Percentiles rank a stretch among this genome's conserved stretches.
phyloP scores from a whole-genome alignment of 148 eudicot genomes.

The Vaccinium macrocarpon region DNA sequence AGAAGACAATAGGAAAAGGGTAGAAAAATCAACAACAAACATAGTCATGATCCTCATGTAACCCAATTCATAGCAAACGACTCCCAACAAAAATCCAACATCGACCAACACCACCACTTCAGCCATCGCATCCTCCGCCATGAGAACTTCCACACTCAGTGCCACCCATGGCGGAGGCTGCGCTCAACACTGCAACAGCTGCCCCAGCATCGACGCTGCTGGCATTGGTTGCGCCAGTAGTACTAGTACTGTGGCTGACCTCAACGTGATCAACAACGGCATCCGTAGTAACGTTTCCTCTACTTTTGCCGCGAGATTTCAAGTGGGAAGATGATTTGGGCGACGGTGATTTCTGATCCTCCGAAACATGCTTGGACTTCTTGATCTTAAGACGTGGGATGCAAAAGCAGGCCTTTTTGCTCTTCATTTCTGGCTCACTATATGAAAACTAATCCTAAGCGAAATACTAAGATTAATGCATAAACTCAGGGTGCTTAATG shows the following conservation, averaged over 20 bases:
- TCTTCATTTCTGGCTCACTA: slow-evolving; percentile 1
- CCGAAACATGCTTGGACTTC: neutral
- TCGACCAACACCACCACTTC: neutral
- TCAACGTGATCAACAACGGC: neutral
- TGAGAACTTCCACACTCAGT: slow-evolving; percentile 6
- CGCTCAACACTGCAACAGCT: neutral
- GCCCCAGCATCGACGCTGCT: slow-evolving; percentile 11
- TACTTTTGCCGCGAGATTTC: neutral
- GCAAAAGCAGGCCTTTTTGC: slow-evolving; percentile 12
- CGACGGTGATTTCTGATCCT: neutral
- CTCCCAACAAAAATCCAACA: neutral
- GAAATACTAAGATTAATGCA: neutral
- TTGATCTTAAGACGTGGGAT: neutral
- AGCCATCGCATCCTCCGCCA: slow-evolving; percentile 12
- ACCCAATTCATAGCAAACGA: neutral
- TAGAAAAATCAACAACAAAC: neutral
- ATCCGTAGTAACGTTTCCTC: neutral
- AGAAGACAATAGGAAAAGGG: neutral
- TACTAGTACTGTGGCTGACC: neutral
- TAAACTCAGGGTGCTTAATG: neutral
- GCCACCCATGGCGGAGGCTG: neutral
- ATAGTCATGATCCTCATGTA: neutral
- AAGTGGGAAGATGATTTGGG: slow-evolving; percentile 1
- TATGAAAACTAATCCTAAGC: neutral
- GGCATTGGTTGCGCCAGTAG: neutral